phyloP scores from a whole-genome alignment of 805 yeast species.

The Lipomyces chichibuensis region DNA sequence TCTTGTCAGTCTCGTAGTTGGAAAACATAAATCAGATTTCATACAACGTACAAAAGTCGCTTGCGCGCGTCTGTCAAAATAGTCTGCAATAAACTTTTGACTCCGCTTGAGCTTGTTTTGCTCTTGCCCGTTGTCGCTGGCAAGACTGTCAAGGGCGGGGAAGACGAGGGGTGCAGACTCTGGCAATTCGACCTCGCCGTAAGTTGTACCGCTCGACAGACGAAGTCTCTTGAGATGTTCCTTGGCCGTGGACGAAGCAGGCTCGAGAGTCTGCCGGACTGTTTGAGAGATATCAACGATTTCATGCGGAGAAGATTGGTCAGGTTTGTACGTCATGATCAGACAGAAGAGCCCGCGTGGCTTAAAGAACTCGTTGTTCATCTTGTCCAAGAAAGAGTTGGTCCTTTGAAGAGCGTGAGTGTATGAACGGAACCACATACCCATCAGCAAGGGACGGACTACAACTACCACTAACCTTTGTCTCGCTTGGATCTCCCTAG shows the following conservation, averaged over 20 bases:
- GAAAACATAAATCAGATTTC: too few relatives aligned
- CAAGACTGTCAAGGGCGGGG: too few relatives aligned
- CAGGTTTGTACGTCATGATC: conserved; percentile 2
- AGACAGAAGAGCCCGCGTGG: not conserved
- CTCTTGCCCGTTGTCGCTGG: too few relatives aligned
- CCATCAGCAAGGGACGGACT: not conserved
- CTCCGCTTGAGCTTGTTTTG: too few relatives aligned
- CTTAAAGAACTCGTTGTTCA: not conserved
- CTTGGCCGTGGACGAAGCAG: too few relatives aligned
- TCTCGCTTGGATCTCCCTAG: not conserved
- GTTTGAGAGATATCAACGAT: too few relatives aligned
- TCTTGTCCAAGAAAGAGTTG: conserved; percentile 1
- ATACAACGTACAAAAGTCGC: not conserved
- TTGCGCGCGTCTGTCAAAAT: conserved; percentile 5
- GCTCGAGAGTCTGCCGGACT: too few relatives aligned
- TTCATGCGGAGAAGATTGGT: too few relatives aligned
- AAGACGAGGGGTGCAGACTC: too few relatives aligned
- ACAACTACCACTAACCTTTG: not conserved
- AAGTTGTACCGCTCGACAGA: too few relatives aligned
- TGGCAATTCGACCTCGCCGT: too few relatives aligned
- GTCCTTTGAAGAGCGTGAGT: not conserved
- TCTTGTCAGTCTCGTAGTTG: not conserved
- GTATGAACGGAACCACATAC: not conserved
- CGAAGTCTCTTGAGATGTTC: too few relatives aligned
- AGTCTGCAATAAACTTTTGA: not conserved